Conservation (phyloP, 1,284 basidiomycete genomes). For the Erythrobasidium hasegawianum region DNA sequence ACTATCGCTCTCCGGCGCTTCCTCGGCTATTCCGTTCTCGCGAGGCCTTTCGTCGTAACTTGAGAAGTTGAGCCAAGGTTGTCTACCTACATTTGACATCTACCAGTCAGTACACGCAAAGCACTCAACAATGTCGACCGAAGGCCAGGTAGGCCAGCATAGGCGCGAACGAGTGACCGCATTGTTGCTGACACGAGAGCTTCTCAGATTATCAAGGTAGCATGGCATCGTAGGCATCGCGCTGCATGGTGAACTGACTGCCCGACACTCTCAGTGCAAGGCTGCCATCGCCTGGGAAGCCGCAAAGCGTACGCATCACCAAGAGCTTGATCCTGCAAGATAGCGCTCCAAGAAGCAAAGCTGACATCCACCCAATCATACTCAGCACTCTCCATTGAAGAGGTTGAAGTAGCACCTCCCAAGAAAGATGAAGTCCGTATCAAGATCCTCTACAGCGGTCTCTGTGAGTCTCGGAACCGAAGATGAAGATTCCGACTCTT, state of each 20-base stretch:
- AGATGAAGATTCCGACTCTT: too few species aligned
- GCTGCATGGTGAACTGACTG: background rate
- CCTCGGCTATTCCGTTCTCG: too few species aligned
- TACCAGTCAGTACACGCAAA: too few species aligned
- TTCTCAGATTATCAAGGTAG: constrained; percentile 2
- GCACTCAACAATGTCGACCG: constrained; percentile 21
- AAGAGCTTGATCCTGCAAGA: background rate
- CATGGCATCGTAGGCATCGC: background rate
- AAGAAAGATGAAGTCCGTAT: constrained; percentile 87
- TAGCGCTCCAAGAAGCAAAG: background rate
- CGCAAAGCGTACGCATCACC: constrained; percentile 51
- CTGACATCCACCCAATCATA: background rate
- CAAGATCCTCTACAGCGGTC: constrained; percentile 82
- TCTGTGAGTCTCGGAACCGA: constrained; percentile 62
- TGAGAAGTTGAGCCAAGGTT: background rate
- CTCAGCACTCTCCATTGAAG: constrained; percentile 71
- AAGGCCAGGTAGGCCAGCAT: constrained; percentile 5
- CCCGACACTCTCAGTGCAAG: constrained; percentile 59
- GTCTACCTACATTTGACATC: background rate
- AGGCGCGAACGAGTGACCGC: too few species aligned
- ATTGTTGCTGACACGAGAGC: background rate
- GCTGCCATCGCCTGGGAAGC: constrained; percentile 75
- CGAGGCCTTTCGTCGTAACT: too few species aligned
- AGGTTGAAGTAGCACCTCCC: constrained; percentile 89
- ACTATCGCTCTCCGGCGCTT: background rate